Evolutionary conservation across 2,329 filamentous ascomycete species (phyloP), one percentile per base, ranked within the genome.

Genomic region (Sordariomycetes sp.): DNA sequence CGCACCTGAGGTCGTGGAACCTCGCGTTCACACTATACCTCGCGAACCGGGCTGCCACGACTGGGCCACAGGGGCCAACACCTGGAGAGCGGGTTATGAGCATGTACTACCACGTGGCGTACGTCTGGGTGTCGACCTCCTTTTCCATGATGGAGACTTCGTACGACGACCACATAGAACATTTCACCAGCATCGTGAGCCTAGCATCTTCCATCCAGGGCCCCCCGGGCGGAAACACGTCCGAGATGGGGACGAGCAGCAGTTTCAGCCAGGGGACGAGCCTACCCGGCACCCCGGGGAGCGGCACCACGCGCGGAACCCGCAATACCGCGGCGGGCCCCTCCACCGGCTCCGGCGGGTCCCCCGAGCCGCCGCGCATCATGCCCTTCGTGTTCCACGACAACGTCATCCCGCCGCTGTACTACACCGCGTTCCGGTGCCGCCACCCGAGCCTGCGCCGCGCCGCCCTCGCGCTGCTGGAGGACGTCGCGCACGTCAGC

Each of bases 351-450:
- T 14, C 20, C n/a, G 14, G 20, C 50, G 62, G 1, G 55, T 61
- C 24, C 20, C 28, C 55, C 61, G 58, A 34, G 20, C 60, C 32
- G 59, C 59, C 54, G 54, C 3, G 18, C 12, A 4, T n/a, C 12
- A 62, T 58, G 56, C 64, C 53, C 22, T 77, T 77, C 40, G 70
- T 67, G 6, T 77, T 76, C 53, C 74, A 76, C 46, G 74, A 72
- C 14, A 72, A 74, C 22, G 58, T 76, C 0, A 67, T 76, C 28
- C 70, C 73, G 0, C 71, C 74, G 0, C 62, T 78, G 0, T 76
- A 74, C 61, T 77, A 72, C 61, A 69, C 71, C 7, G 69, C 66
- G 0, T 63, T 65, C 40, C 74, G 72, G 56, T 76, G 72, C 54
- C 67, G 74, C 1, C 74, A 76, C 59, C 78, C 70, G 0, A 63